Conservation (phyloP, 331 rosid genomes). For the Quercus phellos region DNA sequence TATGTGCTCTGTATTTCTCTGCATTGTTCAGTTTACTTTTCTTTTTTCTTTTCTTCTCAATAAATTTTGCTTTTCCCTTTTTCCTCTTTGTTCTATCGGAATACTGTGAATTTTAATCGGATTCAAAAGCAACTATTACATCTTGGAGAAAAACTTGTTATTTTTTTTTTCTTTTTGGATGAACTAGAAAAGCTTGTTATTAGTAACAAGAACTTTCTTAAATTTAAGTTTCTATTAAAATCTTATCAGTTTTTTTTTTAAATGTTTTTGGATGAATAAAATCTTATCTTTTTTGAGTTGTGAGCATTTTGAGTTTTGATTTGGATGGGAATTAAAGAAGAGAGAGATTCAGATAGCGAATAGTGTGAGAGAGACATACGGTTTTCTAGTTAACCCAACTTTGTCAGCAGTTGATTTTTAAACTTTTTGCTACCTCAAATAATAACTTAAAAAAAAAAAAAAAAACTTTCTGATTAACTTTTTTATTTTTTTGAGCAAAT, state of each 20-base stretch:
- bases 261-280: not conserved
- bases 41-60: not conserved
- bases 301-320: not conserved
- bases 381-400: not conserved
- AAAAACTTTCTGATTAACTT: too few species aligned
- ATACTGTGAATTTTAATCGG: too few species aligned
- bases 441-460: too few species aligned
- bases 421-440: not conserved
- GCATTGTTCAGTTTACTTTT: not conserved
- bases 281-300: not conserved
- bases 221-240: too few species aligned
- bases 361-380: not conserved
- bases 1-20: not conserved
- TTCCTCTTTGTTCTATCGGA: not conserved
- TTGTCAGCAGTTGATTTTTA: not conserved
- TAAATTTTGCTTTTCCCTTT: not conserved
- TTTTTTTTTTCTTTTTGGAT: not conserved
- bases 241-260: not conserved
- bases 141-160: too few species aligned
- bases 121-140: too few species aligned
- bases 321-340: not conserved
- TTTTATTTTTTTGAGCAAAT: too few species aligned
- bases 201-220: too few species aligned
- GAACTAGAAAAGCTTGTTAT: too few species aligned
- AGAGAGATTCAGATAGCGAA: not conserved